Base-by-base conservation (phyloP, 2,329 filamentous ascomycete genomes). In the Monosporascus ibericus region DNA sequence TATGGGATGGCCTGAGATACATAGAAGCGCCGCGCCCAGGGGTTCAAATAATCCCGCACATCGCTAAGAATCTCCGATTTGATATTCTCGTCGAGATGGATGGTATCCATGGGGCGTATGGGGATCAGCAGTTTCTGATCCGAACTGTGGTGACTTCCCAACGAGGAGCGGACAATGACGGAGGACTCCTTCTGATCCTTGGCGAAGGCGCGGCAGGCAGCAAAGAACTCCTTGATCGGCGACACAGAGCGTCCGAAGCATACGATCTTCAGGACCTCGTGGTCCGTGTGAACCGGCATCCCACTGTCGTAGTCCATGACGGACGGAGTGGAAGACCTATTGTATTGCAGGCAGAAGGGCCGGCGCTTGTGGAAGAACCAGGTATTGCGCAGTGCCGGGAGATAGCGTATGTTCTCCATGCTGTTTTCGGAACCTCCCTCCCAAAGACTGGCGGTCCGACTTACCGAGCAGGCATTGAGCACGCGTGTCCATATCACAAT, bases 21-120 rank as follows among this genome's bases (percentile, higher is more conserved):
- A 15, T 52, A 52, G 9, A 42, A 37, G 2, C 51, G 51, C 25
- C 48, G 30, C 25, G 47, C 47, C 5, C 22, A n/a, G 20, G 51
- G 47, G 17, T 39, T 30, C 8, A 52, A 27, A 8, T 52, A 52
- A n/a, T 49, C 38, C 18, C 20, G n/a, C 15, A 49, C 49, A 22
- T 52, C 51, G 47, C 9, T 30, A 8, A 52, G 30, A n/a, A 47
- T 47, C 11, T 47, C 36, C 34, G 25, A 18, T 34, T 52, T 52
- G 6, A 47, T 14, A 30, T 22, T 42, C 25, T 37, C 30, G 34
- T 49, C 39, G 14, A 49, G 42, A n/a, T 52, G 47, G 20, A 52
- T 36, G 2, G 51, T 39, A 11, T 54, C 50, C 18, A 53, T 7
- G 6, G 40, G 52, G 3, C 52, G 48, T 25, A 53, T 53, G n/a